Evolutionary conservation across 768 basidiomycete genomes (phyloP), one percentile per base, ranked within the genome.

Genomic region (Boletellus ananas): DNA sequence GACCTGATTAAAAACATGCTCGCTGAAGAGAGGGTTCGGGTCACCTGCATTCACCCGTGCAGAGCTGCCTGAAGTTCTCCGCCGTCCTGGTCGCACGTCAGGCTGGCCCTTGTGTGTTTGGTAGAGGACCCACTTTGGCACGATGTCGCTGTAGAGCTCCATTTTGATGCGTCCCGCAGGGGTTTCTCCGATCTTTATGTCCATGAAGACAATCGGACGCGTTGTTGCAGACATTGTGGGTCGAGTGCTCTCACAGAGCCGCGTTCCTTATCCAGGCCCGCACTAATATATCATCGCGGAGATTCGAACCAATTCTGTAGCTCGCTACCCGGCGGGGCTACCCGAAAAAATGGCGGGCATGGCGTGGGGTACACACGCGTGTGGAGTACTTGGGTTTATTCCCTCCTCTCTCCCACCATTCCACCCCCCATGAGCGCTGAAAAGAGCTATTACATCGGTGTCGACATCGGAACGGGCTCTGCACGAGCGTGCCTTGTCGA

Each of bases 31-130:
- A 49, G 34, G 35, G 33, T 48, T 35, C 23, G 13, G 55, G 75
- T 45, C 61, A 94, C 90, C 92, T 80, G 70, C 82, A 90, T 72
- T 98, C 95, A n/a, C 96, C 96, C 2, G 94, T 97, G 64, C 95
- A 98, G 23, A 98, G 74, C 61, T 98, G 95, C 53, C 96, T 78
- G 63, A 98, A 98, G 74, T 98, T 99, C 71, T 99, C 95, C 8
- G 94, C 93, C 3, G 95, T 98, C 63, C 94, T 96, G 58, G 36
- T 45, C 33, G 42, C 36, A 33, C 13, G 33, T 40, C 20, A 50
- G 47, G 60, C 45, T 16, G 35, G 10, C 18, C 2, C 2, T 21
- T 29, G 17, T 12, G 20, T 5, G 14, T 13, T 12, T 6, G 49
- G 17, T 17, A 36, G 47, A 35, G 29, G 23, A 50, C 86, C 51